Base-by-base conservation (phyloP, 179 eudicot species). In the Actinidia chinensis region DNA sequence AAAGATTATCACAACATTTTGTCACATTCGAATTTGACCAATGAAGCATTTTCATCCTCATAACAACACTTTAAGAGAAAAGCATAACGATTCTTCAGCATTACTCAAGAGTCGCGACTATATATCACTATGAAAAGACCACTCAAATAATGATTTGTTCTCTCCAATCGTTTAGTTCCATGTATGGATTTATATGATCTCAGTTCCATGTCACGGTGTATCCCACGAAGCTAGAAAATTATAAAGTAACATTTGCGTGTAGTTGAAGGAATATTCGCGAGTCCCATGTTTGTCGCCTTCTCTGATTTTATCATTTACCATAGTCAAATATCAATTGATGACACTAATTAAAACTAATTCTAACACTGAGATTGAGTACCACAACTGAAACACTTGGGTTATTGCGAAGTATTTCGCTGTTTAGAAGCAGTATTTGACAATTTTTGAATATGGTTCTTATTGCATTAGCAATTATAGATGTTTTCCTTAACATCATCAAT, bases 11-110 rank as follows among this genome's bases (percentile, higher is more conserved):
- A 9, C 68, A 23, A 44, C 54, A 6, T 7, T 22, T 22, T 69
- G 77, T 74, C 14, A 68, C 77, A 18, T 74, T 59, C 68, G 8
- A 74, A 58, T 42, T 56, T 58, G 77, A 74, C 23, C 63, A 47
- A 59, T 43, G 77, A 42, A 58, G 42, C 68, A 46, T 65, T 55
- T 73, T 55, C 63, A 36, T 22, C 50, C 48, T 55, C 12, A 55
- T 36, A n/a, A 58, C 63, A 18, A 42, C 65, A 11, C 28, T 10
- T 42, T n/a, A 36, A 64, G 61, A 42, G 2, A 8, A 42, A 43
- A 23, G 42, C 50, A 52, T 13, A 14, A 9, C 20, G 11, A 59
- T 40, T 74, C 51, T 46, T 60, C 68, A 44, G 58, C 43, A 74
- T 8, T 60, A 74, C 77, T 74, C 68, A 44, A 74, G 66, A 42